Conservation (phyloP, 2,329 filamentous ascomycete species). For the Aaosphaeria arxii region DNA sequence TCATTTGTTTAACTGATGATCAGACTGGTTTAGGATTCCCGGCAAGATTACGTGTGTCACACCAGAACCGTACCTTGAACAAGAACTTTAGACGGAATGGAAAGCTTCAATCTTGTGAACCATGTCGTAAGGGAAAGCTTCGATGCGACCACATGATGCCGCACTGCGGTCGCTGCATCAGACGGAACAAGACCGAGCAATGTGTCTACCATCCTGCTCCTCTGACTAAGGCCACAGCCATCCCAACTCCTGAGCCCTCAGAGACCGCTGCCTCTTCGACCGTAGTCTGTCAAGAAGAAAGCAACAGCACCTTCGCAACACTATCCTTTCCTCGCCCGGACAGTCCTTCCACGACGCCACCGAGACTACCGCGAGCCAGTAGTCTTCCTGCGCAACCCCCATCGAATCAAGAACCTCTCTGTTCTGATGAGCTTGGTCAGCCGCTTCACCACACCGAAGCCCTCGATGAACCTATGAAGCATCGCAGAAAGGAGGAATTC, state of each 20-base stretch:
- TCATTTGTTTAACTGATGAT: not conserved
- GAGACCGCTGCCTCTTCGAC: constrained; percentile 6
- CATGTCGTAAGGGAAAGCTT: constrained; percentile 35
- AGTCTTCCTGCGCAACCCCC: constrained; percentile 14
- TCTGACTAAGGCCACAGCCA: constrained; percentile 19
- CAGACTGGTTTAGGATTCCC: constrained; percentile 29
- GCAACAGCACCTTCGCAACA: not conserved
- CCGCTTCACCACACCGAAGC: constrained; percentile 10
- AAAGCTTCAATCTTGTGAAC: constrained; percentile 38
- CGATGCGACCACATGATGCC: constrained; percentile 36
- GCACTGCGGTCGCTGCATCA: constrained; percentile 29
- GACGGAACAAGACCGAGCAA: constrained; percentile 22
- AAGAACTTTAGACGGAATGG: constrained; percentile 32
- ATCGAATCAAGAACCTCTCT: constrained; percentile 5
- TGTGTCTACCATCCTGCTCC: constrained; percentile 38
- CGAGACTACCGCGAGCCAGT: constrained; percentile 8
- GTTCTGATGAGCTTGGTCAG: constrained; percentile 13
- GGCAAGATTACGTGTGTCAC: constrained; percentile 19
- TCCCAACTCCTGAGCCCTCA: constrained; percentile 12
- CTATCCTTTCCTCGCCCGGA: constrained; percentile 5
- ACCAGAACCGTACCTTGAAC: constrained; percentile 25
- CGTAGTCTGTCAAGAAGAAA: constrained; percentile 1
- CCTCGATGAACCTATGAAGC: constrained; percentile 6
- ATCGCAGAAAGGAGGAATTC: constrained; percentile 15
- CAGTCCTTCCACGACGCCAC: not conserved